Percentiles rank a stretch among this genome's conserved stretches.
Conservation (phyloP, 2,329 filamentous ascomycete species). For the Alternaria infectoria region DNA sequence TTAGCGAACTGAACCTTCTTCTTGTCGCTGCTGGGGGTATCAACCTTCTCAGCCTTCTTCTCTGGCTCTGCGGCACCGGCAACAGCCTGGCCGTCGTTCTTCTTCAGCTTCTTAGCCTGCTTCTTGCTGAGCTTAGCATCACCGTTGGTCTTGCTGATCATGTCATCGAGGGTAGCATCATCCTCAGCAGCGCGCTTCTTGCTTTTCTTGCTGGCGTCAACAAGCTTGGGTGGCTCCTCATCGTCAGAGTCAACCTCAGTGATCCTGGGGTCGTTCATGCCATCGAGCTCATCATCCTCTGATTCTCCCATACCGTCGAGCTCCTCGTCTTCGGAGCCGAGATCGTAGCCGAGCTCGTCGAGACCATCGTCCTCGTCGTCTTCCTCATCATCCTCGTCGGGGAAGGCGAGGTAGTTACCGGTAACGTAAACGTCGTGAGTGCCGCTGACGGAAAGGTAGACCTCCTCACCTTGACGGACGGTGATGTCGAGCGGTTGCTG, state of each 20-base stretch:
- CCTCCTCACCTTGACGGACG: constrained; percentile 83
- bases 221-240: constrained; percentile 66
- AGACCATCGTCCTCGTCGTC: constrained; percentile 65
- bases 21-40: constrained; percentile 58
- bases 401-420: constrained; percentile 88
- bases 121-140: constrained; percentile 90
- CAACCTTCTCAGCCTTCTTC: constrained; percentile 58
- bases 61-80: constrained; percentile 59
- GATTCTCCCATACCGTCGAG: constrained; percentile 64
- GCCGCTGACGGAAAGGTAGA: constrained; percentile 91
- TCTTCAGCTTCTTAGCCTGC: constrained; percentile 97
- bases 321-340: constrained; percentile 80
- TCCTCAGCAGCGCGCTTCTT: constrained; percentile 86
- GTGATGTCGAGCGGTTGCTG: constrained; percentile 96
- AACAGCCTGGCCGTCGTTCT: constrained; percentile 92
- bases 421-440: constrained; percentile 91
- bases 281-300: constrained; percentile 56
- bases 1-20: constrained; percentile 99
- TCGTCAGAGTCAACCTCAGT: constrained; percentile 84
- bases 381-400: constrained; percentile 64
- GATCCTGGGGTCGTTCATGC: constrained; percentile 78
- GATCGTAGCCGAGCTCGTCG: constrained; percentile 75
- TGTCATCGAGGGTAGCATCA: constrained; percentile 72
- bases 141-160: constrained; percentile 78
- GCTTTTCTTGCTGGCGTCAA: constrained; percentile 61